phyloP scores from a whole-genome alignment of 192 early-diverging fungal species.

The Chytriomyces hyalinus region DNA sequence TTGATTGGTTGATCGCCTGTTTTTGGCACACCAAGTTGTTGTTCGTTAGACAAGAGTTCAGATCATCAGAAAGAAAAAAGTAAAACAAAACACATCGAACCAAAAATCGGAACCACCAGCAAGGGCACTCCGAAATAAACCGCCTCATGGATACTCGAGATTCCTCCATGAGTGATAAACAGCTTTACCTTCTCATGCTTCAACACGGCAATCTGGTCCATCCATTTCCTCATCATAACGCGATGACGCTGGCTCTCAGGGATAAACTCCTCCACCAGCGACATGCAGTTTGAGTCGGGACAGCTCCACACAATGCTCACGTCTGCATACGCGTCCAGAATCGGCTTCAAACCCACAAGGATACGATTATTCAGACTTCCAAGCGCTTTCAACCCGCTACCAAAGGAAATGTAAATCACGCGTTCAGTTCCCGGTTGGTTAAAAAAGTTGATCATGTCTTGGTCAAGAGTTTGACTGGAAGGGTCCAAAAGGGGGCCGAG shows the following conservation, averaged over 20 bases:
- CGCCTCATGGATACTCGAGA: neutral
- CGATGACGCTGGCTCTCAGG: neutral
- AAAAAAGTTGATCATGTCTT: neutral
- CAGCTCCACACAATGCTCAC: slow-evolving; percentile 10
- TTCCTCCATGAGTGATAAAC: slow-evolving; percentile 19
- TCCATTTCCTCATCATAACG: neutral
- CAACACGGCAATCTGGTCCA: slow-evolving; percentile 5
- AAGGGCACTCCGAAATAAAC: slow-evolving; percentile 2
- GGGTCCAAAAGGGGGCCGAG: slow-evolving; percentile 13
- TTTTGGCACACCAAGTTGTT: neutral
- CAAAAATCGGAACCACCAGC: slow-evolving; percentile 21
- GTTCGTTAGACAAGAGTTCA: neutral
- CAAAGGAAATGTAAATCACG: slow-evolving; percentile 20
- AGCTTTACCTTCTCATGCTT: neutral
- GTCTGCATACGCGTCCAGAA: neutral
- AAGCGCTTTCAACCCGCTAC: neutral
- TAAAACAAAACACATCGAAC: neutral
- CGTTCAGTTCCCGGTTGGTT: neutral
- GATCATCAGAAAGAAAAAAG: neutral
- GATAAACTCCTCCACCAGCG: neutral
- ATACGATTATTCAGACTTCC: neutral
- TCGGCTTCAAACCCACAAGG: neutral
- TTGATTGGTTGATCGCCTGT: slow-evolving; percentile 1
- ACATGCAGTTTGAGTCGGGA: neutral
- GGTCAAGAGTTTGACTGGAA: too few species aligned